phyloP scores from a whole-genome alignment of 495 filamentous ascomycete species.

The Podospora appendiculata region DNA sequence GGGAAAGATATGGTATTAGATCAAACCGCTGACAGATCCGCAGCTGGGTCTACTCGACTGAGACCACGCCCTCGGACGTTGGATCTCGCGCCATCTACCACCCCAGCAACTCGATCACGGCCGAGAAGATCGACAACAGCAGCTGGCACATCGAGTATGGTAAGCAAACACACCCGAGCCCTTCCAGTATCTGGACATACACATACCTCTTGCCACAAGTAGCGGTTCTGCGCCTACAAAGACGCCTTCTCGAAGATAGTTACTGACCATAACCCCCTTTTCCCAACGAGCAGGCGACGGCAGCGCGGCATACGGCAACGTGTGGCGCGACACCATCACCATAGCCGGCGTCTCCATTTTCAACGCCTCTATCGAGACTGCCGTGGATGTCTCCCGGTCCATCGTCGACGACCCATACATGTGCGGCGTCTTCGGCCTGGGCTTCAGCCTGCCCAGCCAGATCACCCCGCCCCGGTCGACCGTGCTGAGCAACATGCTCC shows the following conservation, averaged over 20 bases:
- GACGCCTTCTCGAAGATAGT: background rate
- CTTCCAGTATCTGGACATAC: background rate
- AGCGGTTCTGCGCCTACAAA: background rate
- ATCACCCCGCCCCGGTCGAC: slow-evolving; percentile 51
- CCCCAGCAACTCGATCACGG: slow-evolving; percentile 54
- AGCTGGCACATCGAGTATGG: slow-evolving; percentile 67
- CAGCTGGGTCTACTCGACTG: slow-evolving; percentile 20
- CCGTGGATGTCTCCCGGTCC: slow-evolving; percentile 20
- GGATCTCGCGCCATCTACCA: slow-evolving; percentile 16
- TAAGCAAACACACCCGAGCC: slow-evolving; percentile 26
- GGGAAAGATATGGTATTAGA: background rate
- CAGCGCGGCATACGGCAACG: slow-evolving; percentile 26
- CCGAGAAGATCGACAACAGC: slow-evolving; percentile 37
- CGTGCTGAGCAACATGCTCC: slow-evolving; percentile 58
- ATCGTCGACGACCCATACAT: slow-evolving; percentile 16
- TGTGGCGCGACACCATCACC: slow-evolving; percentile 28
- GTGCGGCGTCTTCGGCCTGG: slow-evolving; percentile 32
- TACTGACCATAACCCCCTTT: background rate
- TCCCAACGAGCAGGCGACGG: slow-evolving; percentile 10
- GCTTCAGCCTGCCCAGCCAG: slow-evolving; percentile 17
- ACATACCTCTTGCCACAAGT: background rate
- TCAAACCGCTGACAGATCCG: background rate
- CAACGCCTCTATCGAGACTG: slow-evolving; percentile 47
- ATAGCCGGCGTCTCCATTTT: slow-evolving; percentile 44
- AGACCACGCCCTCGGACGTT: slow-evolving; percentile 4